Percentiles rank a stretch among this genome's conserved stretches.
phyloP scores from a whole-genome alignment of 1,284 basidiomycete species.

The Chalciporus sp. region DNA sequence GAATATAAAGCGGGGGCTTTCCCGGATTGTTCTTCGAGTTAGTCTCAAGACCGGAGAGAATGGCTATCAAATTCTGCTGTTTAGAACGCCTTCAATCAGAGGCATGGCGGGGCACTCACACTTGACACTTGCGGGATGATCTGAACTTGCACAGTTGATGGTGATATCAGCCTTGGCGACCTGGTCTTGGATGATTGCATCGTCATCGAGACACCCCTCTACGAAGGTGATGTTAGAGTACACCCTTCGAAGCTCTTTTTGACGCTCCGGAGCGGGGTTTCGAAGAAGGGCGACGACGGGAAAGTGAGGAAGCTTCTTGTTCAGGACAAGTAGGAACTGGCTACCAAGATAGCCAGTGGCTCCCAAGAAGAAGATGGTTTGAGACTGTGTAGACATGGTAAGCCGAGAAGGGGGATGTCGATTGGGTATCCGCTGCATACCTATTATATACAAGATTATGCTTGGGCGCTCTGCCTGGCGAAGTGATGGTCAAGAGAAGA shows the following conservation, averaged over 20 bases:
- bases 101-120: conserved; percentile 25
- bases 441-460: conserved; percentile 3
- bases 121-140: conserved; percentile 39
- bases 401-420: not conserved
- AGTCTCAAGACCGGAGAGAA: conserved; percentile 40
- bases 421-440: not conserved
- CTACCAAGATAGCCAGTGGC: conserved; percentile 47
- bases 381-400: conserved; percentile 14
- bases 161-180: conserved; percentile 36
- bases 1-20: conserved; percentile 44
- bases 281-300: conserved; percentile 41
- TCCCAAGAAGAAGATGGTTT: conserved; percentile 44
- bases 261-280: conserved; percentile 32
- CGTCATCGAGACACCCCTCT: conserved; percentile 41
- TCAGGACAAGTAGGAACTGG: conserved; percentile 39
- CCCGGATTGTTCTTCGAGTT: conserved; percentile 38
- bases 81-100: not conserved
- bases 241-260: conserved; percentile 30
- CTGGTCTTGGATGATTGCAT: conserved; percentile 37
- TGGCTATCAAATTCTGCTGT: conserved; percentile 29
- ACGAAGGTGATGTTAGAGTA: conserved; percentile 38
- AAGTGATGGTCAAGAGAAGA: too few species aligned
- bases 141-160: conserved; percentile 44
- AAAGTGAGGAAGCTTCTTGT: conserved; percentile 32
- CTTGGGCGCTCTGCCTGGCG: too few species aligned